These are phyloP conservation scores for Verbascum thapsus DNA, from an alignment of 257 asterid genomes.

Conservation along the genomic window DNA sequence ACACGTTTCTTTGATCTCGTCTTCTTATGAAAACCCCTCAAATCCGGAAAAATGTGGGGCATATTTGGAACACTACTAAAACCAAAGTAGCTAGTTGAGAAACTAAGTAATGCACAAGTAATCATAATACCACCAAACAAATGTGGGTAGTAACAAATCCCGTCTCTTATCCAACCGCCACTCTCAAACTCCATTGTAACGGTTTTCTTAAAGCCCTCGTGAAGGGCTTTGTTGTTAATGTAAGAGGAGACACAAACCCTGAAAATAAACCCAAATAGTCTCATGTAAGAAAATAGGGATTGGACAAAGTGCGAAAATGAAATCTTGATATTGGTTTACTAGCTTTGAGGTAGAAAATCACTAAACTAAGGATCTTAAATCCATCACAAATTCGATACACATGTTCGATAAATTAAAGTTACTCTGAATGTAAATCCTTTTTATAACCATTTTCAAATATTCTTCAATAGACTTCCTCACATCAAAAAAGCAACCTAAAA, in stretches of 20 bases:
- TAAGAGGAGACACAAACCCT: constrained; percentile 86
- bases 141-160: constrained; percentile 73
- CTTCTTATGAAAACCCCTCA: constrained; percentile 67
- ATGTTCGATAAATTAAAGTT: neutral
- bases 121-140: constrained; percentile 93
- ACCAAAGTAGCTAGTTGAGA: constrained; percentile 81
- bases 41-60: constrained; percentile 66
- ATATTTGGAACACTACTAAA: constrained; percentile 64
- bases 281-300: constrained; percentile 2
- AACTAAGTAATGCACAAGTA: constrained; percentile 83
- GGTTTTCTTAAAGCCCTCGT: constrained; percentile 33
- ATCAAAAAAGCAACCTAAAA: neutral
- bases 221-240: constrained; percentile 33
- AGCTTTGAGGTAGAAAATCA: constrained; percentile 18
- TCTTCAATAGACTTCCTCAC: neutral
- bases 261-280: constrained; percentile 29
- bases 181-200: constrained; percentile 74
- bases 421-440: neutral
- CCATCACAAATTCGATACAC: constrained; percentile 1
- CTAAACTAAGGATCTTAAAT: neutral
- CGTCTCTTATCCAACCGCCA: constrained; percentile 79
- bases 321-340: constrained; percentile 1
- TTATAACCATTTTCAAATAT: neutral
- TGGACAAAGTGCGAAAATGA: neutral
- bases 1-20: constrained; percentile 55